Evolutionary conservation across 2,329 filamentous ascomycete species (phyloP).

Genomic region (Diaporthe sp.): DNA sequence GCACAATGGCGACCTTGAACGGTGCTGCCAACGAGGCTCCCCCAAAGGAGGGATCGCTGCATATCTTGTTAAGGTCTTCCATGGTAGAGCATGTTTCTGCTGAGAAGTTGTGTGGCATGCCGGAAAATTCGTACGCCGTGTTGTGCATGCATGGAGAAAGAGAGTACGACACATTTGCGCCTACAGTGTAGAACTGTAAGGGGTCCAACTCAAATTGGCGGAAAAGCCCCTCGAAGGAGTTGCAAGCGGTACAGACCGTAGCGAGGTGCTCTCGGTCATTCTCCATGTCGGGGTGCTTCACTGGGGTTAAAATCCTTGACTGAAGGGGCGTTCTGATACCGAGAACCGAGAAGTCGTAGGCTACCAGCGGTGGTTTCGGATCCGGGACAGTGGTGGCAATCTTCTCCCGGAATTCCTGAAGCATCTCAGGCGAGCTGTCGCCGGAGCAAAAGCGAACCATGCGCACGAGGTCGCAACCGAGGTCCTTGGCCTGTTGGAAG

Average conservation of each 20-base stretch:
- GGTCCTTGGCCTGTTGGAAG: conserved; percentile 65
- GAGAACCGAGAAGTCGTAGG: conserved; percentile 61
- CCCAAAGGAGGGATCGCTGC: conserved; percentile 71
- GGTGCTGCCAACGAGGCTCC: conserved; percentile 77
- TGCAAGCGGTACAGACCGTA: conserved; percentile 66
- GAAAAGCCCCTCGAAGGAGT: conserved; percentile 72
- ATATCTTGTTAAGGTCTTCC: conserved; percentile 71
- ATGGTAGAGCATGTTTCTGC: conserved; percentile 72
- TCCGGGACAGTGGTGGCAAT: conserved; percentile 58
- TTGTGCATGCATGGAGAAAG: conserved; percentile 81
- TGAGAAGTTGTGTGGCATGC: conserved; percentile 76
- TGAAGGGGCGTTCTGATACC: conserved; percentile 57
- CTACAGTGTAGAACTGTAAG: conserved; percentile 78
- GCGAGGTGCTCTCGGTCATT: conserved; percentile 58
- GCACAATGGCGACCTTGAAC: conserved; percentile 78
- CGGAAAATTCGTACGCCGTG: conserved; percentile 74
- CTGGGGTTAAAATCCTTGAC: conserved; percentile 66
- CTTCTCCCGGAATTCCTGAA: conserved; percentile 65
- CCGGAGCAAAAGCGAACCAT: conserved; percentile 70
- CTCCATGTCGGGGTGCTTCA: conserved; percentile 59
- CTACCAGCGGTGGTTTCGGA: conserved; percentile 63
- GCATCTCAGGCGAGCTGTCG: conserved; percentile 64
- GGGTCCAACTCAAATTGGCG: conserved; percentile 72
- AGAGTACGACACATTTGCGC: conserved; percentile 77
- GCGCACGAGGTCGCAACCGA: conserved; percentile 74